Conservation (phyloP, 1,139 yeast species). For the Suhomyces terraborum region DNA sequence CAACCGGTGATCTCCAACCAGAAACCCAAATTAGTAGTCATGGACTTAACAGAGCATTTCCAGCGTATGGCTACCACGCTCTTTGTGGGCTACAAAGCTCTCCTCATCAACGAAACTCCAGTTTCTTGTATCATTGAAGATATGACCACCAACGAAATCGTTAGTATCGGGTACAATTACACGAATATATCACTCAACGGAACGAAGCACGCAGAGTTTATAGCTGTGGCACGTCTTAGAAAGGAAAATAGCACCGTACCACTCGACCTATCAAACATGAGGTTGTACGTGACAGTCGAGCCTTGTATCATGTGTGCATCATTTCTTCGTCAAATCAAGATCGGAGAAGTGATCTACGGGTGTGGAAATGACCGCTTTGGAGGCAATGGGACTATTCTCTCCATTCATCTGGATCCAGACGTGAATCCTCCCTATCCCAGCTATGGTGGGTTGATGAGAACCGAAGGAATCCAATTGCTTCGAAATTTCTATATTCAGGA, state of each 20-base stretch:
- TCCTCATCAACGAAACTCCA: conserved; percentile 65
- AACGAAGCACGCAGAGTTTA: conserved; percentile 88
- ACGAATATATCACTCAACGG: conserved; percentile 87
- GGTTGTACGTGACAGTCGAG: conserved; percentile 90
- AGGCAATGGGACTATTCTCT: conserved; percentile 87
- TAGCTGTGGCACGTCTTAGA: conserved; percentile 47
- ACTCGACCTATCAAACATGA: conserved; percentile 57
- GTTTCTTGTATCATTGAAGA: conserved; percentile 69
- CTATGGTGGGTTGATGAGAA: conserved; percentile 76
- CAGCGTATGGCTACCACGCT: conserved; percentile 39
- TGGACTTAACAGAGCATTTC: conserved; percentile 34
- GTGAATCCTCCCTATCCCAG: conserved; percentile 50
- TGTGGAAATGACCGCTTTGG: conserved; percentile 96
- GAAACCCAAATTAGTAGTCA: not conserved
- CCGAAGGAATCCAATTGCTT: conserved; percentile 79
- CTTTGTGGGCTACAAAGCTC: conserved; percentile 45
- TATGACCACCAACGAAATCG: conserved; percentile 44
- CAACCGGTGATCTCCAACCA: not conserved
- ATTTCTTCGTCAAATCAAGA: conserved; percentile 78
- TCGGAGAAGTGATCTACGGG: conserved; percentile 77
- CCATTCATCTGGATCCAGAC: conserved; percentile 55
- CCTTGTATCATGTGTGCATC: conserved; percentile 99
- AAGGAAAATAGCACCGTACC: conserved; percentile 1
- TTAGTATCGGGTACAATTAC: conserved; percentile 84
- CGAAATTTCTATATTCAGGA: conserved; percentile 84